Percentiles rank a stretch among this genome's conserved stretches.
phyloP scores from a whole-genome alignment of 495 filamentous ascomycete species.

The Penicilliopsis zonata region DNA sequence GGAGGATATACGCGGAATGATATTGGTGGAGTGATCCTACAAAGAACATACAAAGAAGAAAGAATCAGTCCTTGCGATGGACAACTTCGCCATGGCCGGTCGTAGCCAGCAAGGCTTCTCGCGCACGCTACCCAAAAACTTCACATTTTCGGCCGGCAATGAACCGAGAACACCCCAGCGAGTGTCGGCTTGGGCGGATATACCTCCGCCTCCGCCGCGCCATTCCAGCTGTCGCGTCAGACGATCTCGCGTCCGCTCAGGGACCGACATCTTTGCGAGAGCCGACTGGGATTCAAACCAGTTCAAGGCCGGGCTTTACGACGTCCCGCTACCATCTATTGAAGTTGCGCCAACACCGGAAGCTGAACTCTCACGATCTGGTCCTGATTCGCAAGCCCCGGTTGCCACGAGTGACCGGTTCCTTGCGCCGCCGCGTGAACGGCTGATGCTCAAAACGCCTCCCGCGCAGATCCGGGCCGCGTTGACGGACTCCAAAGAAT shows the following conservation, averaged over 20 bases:
- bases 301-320: conserved; percentile 17
- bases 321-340: conserved; percentile 48
- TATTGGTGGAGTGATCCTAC: conserved; percentile 11
- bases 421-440: conserved; percentile 33
- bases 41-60: conserved; percentile 2
- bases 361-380: conserved; percentile 9
- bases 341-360: conserved; percentile 32
- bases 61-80: conserved; percentile 1
- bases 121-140: conserved; percentile 53
- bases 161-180: conserved; percentile 50
- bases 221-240: conserved; percentile 40
- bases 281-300: conserved; percentile 19
- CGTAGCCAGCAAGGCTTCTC: conserved; percentile 43
- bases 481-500: conserved; percentile 17
- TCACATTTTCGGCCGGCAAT: conserved; percentile 42
- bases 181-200: conserved; percentile 24
- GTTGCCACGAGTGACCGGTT: conserved; percentile 33
- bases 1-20: conserved; percentile 12
- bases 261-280: conserved; percentile 29
- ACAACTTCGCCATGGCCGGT: conserved; percentile 24
- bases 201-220: conserved; percentile 36
- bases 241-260: conserved; percentile 31
- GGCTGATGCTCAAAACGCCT: conserved; percentile 52
- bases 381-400: conserved; percentile 9
- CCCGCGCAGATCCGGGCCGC: conserved; percentile 39